These are phyloP conservation scores for Talaromyces sp. DNA, from an alignment of 2,329 filamentous ascomycete species.

Conservation along the genomic window DNA sequence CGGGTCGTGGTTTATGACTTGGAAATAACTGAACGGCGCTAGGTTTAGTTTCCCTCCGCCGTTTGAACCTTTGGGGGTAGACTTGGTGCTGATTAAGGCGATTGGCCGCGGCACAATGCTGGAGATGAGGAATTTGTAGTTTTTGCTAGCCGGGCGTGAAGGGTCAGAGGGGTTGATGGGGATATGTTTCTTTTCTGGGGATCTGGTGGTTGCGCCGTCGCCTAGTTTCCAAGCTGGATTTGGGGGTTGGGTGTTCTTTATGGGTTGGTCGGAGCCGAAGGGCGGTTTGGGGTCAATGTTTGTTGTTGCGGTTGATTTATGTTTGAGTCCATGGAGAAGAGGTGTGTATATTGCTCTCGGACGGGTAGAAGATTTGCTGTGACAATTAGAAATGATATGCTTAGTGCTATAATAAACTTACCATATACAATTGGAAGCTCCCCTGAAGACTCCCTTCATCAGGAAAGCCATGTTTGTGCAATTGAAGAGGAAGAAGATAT, in stretches of 20 bases:
- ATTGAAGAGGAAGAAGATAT: background rate
- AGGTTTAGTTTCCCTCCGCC: conserved; percentile 65
- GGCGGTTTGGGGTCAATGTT: conserved; percentile 19
- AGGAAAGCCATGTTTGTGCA: background rate
- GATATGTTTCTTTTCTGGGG: conserved; percentile 57
- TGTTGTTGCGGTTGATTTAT: background rate
- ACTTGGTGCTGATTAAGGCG: conserved; percentile 60
- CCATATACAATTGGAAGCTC: background rate
- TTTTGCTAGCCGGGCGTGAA: conserved; percentile 65
- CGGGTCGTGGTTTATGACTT: conserved; percentile 80
- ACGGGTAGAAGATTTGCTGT: background rate
- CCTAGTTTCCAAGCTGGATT: conserved; percentile 46
- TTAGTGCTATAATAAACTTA: too few species aligned
- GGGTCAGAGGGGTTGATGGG: conserved; percentile 77
- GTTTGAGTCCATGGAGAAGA: background rate
- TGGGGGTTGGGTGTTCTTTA: conserved; percentile 43
- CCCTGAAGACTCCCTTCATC: background rate
- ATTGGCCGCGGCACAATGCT: conserved; percentile 81
- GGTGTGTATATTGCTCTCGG: background rate
- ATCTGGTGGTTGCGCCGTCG: conserved; percentile 35
- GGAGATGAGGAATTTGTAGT: conserved; percentile 91
- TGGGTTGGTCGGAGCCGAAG: conserved; percentile 35
- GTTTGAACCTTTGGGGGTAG: conserved; percentile 46
- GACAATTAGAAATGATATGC: background rate
- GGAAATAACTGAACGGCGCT: conserved; percentile 84